Conservation (phyloP, 805 yeast genomes). For the Kodamaea neixiangensis region DNA sequence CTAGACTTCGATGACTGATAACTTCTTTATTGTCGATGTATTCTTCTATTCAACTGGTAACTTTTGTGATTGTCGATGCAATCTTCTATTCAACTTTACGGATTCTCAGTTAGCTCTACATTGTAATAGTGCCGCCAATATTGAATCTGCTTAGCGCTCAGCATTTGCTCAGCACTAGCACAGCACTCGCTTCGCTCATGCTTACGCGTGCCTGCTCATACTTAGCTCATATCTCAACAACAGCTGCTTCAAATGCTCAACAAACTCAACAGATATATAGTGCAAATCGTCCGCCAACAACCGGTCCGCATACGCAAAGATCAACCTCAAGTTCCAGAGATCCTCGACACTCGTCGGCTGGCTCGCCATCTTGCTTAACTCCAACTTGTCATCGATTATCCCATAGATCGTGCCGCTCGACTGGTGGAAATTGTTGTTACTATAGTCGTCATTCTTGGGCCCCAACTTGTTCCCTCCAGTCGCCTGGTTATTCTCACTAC, state of each 20-base stretch:
- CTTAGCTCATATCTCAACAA: constrained; percentile 33
- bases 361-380: constrained; percentile 45
- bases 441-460: not conserved
- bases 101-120: too few species aligned
- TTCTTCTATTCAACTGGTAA: too few species aligned
- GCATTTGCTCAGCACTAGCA: too few species aligned
- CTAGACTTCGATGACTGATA: too few species aligned
- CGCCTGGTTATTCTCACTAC: not conserved
- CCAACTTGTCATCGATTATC: constrained; percentile 56
- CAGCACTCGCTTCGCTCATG: too few species aligned
- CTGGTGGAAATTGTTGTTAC: not conserved
- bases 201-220: too few species aligned
- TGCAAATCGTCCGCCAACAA: constrained; percentile 37
- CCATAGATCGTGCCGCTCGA: constrained; percentile 28
- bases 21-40: too few species aligned
- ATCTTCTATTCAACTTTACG: too few species aligned
- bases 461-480: not conserved
- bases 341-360: constrained; percentile 51
- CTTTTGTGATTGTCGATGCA: too few species aligned
- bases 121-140: too few species aligned
- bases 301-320: constrained; percentile 61
- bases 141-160: too few species aligned
- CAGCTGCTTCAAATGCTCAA: constrained; percentile 52
- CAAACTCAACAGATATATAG: constrained; percentile 50
- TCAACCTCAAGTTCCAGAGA: constrained; percentile 60